These are phyloP conservation scores for Arachis stenosperma DNA, from an alignment of 306 rosid species.

Conservation along the genomic window DNA sequence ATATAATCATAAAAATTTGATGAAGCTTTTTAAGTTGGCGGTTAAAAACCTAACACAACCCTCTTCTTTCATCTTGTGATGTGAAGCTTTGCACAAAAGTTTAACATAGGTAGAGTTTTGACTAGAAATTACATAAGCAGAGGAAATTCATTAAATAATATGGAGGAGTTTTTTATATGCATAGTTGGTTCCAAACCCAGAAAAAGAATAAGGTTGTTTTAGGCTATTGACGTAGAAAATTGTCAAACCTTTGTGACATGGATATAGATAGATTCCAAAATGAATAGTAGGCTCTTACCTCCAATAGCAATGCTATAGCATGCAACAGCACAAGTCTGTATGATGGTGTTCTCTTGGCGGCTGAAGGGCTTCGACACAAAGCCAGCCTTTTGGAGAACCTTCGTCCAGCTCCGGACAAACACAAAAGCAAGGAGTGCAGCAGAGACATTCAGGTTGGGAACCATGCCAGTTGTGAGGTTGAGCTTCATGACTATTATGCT, in stretches of 20 bases:
- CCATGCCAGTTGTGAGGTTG: constrained; percentile 87
- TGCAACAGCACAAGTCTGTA: constrained; percentile 89
- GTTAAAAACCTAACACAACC: no score
- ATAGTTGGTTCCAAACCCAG: not conserved
- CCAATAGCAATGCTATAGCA: constrained; percentile 86
- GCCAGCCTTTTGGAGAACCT: constrained; percentile 61
- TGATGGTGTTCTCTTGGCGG: constrained; percentile 91
- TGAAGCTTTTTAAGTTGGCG: no score
- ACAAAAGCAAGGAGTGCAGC: constrained; percentile 88
- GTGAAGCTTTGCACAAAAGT: no score
- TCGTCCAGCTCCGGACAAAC: constrained; percentile 73
- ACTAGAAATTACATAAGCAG: not conserved
- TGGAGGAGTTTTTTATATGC: not conserved
- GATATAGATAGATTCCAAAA: not conserved
- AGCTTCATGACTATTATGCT: constrained; percentile 89
- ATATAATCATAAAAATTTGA: no score
- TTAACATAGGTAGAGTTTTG: no score
- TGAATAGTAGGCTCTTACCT: constrained; percentile 45
- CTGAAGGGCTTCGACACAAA: constrained; percentile 76
- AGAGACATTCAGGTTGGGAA: constrained; percentile 82
- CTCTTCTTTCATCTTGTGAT: no score
- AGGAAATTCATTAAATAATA: constrained; percentile 10
- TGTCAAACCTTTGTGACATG: no score
- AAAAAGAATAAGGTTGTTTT: no score
- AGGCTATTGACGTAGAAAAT: no score